Evolutionary conservation across 805 yeast species (phyloP).

Genomic region (Cyberlindnera bimundalis): DNA sequence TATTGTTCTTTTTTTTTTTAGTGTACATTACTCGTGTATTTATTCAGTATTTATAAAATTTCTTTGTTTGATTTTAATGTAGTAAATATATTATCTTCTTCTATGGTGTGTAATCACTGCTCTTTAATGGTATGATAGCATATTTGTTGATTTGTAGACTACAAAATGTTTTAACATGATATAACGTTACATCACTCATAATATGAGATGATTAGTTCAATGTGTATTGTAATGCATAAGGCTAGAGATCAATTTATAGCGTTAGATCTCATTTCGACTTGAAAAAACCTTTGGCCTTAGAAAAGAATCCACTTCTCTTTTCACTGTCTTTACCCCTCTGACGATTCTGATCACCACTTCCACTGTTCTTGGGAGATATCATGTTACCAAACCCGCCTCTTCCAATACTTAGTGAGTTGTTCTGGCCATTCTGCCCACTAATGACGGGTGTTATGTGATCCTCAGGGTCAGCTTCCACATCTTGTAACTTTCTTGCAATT

Average conservation of each 20-base stretch:
- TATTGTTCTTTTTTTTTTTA: neutral
- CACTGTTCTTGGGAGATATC: slow-evolving; percentile 34
- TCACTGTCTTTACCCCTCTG: slow-evolving; percentile 24
- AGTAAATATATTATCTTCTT: no score
- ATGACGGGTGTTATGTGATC: slow-evolving; percentile 42
- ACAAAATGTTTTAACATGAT: no score
- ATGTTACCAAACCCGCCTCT: slow-evolving; percentile 68
- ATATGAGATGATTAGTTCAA: no score
- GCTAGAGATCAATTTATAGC: no score
- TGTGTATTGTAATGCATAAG: no score
- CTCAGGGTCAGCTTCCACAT: slow-evolving; percentile 46
- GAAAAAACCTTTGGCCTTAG: slow-evolving; percentile 45
- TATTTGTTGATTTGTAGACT: no score
- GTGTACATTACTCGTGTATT: neutral
- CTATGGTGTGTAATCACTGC: no score
- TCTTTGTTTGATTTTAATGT: no score
- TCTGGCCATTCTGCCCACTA: slow-evolving; percentile 29
- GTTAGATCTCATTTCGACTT: slow-evolving; percentile 21
- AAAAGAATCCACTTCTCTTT: slow-evolving; percentile 38
- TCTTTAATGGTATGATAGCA: no score
- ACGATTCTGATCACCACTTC: slow-evolving; percentile 19
- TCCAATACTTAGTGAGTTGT: slow-evolving; percentile 41
- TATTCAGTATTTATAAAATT: neutral
- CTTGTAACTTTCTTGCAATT: slow-evolving; percentile 61
- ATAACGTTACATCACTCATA: no score